These are phyloP conservation scores for Aspergillus candidus DNA, from an alignment of 2,329 filamentous ascomycete genomes.

Conservation along the genomic window DNA sequence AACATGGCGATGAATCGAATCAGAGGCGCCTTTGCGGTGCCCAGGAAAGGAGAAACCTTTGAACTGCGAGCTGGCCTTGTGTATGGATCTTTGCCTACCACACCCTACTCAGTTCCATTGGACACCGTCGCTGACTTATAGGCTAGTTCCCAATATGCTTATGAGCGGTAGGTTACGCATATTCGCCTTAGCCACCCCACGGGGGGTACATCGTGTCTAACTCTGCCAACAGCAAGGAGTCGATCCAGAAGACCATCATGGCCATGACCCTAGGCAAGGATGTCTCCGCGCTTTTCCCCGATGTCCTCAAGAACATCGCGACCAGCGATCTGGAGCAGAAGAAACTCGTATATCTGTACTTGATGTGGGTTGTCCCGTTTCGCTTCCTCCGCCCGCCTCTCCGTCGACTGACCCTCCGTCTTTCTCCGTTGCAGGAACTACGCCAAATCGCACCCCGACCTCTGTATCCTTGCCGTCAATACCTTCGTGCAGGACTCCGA, in stretches of 20 bases:
- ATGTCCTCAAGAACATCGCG: slow-evolving; percentile 98
- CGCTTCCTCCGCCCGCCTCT: neutral
- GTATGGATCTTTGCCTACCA: slow-evolving; percentile 35
- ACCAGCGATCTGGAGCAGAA: slow-evolving; percentile 94
- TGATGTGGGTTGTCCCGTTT: slow-evolving; percentile 63
- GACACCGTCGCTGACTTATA: slow-evolving; percentile 30
- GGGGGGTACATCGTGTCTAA: slow-evolving; percentile 18
- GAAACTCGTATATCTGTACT: slow-evolving; percentile 96
- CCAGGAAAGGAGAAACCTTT: slow-evolving; percentile 95
- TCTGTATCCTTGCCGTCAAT: slow-evolving; percentile 97
- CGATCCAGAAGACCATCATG: slow-evolving; percentile 99
- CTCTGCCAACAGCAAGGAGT: slow-evolving; percentile 65
- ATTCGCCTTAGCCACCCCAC: neutral
- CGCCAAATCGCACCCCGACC: slow-evolving; percentile 95
- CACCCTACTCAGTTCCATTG: slow-evolving; percentile 4
- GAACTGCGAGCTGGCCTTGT: slow-evolving; percentile 90
- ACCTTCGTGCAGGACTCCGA: slow-evolving; percentile 99
- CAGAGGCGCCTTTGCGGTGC: slow-evolving; percentile 83
- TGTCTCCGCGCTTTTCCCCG: slow-evolving; percentile 92
- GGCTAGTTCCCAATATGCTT: slow-evolving; percentile 88
- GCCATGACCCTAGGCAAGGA: slow-evolving; percentile 99
- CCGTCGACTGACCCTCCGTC: slow-evolving; percentile 14
- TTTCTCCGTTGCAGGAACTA: slow-evolving; percentile 67
- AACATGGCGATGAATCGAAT: slow-evolving; percentile 93
- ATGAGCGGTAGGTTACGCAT: slow-evolving; percentile 61